Conservation (phyloP, 2,329 filamentous ascomycete genomes). For the Paraconiothyrium sp. region DNA sequence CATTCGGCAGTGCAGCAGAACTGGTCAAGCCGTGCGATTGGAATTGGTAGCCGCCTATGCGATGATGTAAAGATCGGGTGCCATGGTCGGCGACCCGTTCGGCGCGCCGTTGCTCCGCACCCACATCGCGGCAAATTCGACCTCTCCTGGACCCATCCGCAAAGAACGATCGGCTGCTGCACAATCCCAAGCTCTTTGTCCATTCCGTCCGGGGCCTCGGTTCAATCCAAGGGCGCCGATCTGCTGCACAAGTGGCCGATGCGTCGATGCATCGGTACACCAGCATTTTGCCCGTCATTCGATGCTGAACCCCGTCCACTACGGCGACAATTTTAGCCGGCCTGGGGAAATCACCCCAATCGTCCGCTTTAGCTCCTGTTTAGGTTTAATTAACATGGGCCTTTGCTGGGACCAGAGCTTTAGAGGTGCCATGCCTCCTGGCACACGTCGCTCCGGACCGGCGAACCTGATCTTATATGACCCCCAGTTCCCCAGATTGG, state of each 20-base stretch:
- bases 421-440: slow-evolving; percentile 38
- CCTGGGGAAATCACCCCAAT: slow-evolving; percentile 42
- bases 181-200: slow-evolving; percentile 30
- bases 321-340: slow-evolving; percentile 46
- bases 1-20: neutral
- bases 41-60: neutral
- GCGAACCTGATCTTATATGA: slow-evolving; percentile 44
- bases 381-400: slow-evolving; percentile 39
- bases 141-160: neutral
- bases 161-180: slow-evolving; percentile 29
- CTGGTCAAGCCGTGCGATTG: neutral
- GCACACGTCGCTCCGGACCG: slow-evolving; percentile 42
- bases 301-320: slow-evolving; percentile 33
- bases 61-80: slow-evolving; percentile 11
- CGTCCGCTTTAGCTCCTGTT: slow-evolving; percentile 40
- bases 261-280: slow-evolving; percentile 21
- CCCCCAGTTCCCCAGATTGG: slow-evolving; percentile 40
- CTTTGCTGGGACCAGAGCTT: slow-evolving; percentile 33
- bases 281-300: slow-evolving; percentile 28
- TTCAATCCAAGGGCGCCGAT: slow-evolving; percentile 38
- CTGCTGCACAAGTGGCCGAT: slow-evolving; percentile 34
- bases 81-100: slow-evolving; percentile 10
- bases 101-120: slow-evolving; percentile 12
- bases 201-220: slow-evolving; percentile 37
- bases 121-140: slow-evolving; percentile 6